Percentiles rank a stretch among this genome's conserved stretches.
phyloP scores from a whole-genome alignment of 306 rosid species.

The Quercus bicolor region DNA sequence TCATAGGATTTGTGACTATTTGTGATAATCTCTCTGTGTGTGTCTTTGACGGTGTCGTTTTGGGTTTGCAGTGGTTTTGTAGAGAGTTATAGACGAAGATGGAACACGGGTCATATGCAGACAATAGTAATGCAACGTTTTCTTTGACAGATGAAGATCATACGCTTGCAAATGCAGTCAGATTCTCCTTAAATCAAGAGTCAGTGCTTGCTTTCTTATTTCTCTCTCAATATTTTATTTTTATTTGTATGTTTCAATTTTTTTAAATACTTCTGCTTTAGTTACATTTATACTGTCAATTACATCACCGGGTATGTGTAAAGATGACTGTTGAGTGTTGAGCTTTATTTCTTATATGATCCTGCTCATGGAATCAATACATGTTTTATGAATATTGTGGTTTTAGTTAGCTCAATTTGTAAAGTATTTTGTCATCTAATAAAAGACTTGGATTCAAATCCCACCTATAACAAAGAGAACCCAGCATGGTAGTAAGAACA shows the following conservation, averaged over 20 bases:
- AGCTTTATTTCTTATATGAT: not conserved
- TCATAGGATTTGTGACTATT: not conserved
- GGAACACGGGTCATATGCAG: conserved; percentile 63
- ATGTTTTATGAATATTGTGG: no score
- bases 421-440: no score
- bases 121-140: conserved; percentile 61
- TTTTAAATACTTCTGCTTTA: not conserved
- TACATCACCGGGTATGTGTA: not conserved
- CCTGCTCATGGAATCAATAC: not conserved
- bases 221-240: not conserved
- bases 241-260: not conserved
- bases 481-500: no score
- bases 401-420: no score
- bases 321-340: not conserved
- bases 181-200: conserved; percentile 78
- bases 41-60: not conserved
- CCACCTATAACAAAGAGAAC: no score
- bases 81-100: conserved; percentile 20
- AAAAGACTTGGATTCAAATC: no score
- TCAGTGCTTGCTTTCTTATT: conserved; percentile 23
- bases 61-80: not conserved
- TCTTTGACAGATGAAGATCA: conserved; percentile 70
- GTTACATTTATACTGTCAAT: not conserved
- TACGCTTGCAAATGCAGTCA: conserved; percentile 64
- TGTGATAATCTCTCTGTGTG: not conserved